Percentiles rank a stretch among this genome's conserved stretches.
These are phyloP conservation scores for Williopsis jadinii DNA, from an alignment of 1,139 yeast species.

Conservation along the genomic window DNA sequence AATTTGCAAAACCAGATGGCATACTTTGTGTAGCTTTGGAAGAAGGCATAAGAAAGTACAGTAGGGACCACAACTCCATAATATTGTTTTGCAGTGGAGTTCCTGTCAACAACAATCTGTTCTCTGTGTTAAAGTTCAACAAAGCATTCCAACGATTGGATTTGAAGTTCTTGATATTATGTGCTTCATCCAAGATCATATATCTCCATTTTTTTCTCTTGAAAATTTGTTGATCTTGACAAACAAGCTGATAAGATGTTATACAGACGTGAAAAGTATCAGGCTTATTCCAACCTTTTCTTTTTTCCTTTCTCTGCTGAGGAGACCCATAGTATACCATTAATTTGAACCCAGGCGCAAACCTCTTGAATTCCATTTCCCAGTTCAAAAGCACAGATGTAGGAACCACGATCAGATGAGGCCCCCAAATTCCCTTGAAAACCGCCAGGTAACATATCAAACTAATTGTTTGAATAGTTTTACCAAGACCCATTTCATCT, in stretches of 20 bases:
- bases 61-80: conserved; percentile 88
- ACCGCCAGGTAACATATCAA: conserved; percentile 84
- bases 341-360: conserved; percentile 97
- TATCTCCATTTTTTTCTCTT: conserved; percentile 91
- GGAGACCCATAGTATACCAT: conserved; percentile 97
- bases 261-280: conserved; percentile 96
- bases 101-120: conserved; percentile 86
- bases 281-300: conserved; percentile 97
- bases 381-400: conserved; percentile 98
- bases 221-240: conserved; percentile 93
- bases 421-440: conserved; percentile 95
- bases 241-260: conserved; percentile 92
- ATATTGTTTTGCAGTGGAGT: conserved; percentile 91
- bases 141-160: conserved; percentile 97
- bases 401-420: conserved; percentile 94
- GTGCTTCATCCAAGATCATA: conserved; percentile 97
- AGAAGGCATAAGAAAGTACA: conserved; percentile 94
- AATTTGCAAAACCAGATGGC: conserved; percentile 96
- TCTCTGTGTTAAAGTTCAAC: conserved; percentile 85
- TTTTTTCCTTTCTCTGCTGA: conserved; percentile 89
- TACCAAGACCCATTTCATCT: conserved; percentile 98
- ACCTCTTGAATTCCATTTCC: conserved; percentile 99
- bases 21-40: conserved; percentile 56
- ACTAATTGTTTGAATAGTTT: conserved; percentile 93
- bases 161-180: conserved; percentile 91